These are phyloP conservation scores for Zygotorulaspora chibaensis DNA, from an alignment of 805 yeast genomes.

Conservation along the genomic window DNA sequence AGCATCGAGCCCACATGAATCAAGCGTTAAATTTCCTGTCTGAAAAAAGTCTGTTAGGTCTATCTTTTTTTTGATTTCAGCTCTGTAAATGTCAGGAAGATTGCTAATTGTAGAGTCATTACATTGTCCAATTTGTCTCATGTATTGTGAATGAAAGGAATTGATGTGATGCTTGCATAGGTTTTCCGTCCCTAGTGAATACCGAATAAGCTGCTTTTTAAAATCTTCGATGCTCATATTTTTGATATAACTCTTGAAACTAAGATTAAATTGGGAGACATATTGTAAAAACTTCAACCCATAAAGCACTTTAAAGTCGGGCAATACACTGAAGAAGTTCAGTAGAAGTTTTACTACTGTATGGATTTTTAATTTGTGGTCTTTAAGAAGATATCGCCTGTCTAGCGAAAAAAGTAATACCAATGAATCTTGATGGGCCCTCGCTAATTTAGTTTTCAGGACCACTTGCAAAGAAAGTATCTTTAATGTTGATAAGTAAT, in stretches of 20 bases:
- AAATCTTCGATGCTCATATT: conserved; percentile 19
- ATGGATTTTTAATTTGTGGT: conserved; percentile 18
- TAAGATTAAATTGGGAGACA: conserved; percentile 21
- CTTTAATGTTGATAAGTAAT: conserved; percentile 27
- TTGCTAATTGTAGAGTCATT: neutral
- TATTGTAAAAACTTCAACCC: conserved; percentile 33
- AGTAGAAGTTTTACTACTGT: conserved; percentile 26
- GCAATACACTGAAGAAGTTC: conserved; percentile 22
- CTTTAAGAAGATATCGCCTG: conserved; percentile 22
- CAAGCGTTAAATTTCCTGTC: too few species aligned
- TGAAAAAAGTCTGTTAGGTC: neutral
- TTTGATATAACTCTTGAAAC: conserved; percentile 23
- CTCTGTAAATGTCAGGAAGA: neutral
- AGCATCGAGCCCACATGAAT: too few species aligned
- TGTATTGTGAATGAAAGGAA: conserved; percentile 21
- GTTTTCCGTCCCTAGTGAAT: neutral
- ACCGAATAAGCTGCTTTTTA: conserved; percentile 15
- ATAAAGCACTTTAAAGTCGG: conserved; percentile 22
- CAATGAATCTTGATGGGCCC: conserved; percentile 13
- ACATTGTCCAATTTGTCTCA: conserved; percentile 9
- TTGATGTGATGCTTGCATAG: conserved; percentile 3
- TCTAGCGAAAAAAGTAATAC: conserved; percentile 25
- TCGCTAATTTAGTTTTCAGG: conserved; percentile 18
- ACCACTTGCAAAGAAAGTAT: conserved; percentile 28
- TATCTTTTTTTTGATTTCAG: too few species aligned